Conservation (phyloP, 2,329 filamentous ascomycete species). For the Microdochium paspali region DNA sequence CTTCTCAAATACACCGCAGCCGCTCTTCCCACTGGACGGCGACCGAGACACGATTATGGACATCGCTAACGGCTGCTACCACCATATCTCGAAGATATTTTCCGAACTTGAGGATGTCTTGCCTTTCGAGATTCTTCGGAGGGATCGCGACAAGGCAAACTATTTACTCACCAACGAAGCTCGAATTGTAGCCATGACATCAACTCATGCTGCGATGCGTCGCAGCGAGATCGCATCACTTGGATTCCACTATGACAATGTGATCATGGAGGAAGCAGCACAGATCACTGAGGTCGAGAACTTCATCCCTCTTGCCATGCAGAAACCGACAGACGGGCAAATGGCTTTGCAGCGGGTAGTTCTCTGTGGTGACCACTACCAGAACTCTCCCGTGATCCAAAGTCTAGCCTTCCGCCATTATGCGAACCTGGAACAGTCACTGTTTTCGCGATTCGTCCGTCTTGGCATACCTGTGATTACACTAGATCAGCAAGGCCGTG, state of each 20-base stretch:
- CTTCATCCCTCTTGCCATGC: slow-evolving; percentile 90
- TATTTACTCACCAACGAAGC: slow-evolving; percentile 93
- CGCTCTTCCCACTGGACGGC: slow-evolving; percentile 62
- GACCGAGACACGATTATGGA: slow-evolving; percentile 63
- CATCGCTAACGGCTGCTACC: slow-evolving; percentile 74
- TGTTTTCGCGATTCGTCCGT: slow-evolving; percentile 85
- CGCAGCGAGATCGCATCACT: slow-evolving; percentile 80
- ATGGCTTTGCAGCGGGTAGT: slow-evolving; percentile 79
- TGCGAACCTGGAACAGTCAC: slow-evolving; percentile 88
- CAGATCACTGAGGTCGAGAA: slow-evolving; percentile 97
- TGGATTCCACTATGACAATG: slow-evolving; percentile 96
- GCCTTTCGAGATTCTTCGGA: slow-evolving; percentile 87
- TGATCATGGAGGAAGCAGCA: slow-evolving; percentile 96
- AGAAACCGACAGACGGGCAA: slow-evolving; percentile 65
- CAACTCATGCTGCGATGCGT: slow-evolving; percentile 92
- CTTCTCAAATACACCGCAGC: slow-evolving; percentile 80
- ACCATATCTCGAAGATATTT: slow-evolving; percentile 85
- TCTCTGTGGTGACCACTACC: slow-evolving; percentile 88
- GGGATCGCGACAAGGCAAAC: slow-evolving; percentile 86
- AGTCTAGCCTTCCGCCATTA: slow-evolving; percentile 91
- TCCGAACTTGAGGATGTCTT: slow-evolving; percentile 85
- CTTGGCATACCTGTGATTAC: slow-evolving; percentile 85
- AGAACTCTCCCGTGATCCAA: slow-evolving; percentile 94
- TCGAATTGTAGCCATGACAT: slow-evolving; percentile 97
- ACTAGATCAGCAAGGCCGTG: slow-evolving; percentile 88